phyloP scores from a whole-genome alignment of 345 rosid species.

The Citrus medica region DNA sequence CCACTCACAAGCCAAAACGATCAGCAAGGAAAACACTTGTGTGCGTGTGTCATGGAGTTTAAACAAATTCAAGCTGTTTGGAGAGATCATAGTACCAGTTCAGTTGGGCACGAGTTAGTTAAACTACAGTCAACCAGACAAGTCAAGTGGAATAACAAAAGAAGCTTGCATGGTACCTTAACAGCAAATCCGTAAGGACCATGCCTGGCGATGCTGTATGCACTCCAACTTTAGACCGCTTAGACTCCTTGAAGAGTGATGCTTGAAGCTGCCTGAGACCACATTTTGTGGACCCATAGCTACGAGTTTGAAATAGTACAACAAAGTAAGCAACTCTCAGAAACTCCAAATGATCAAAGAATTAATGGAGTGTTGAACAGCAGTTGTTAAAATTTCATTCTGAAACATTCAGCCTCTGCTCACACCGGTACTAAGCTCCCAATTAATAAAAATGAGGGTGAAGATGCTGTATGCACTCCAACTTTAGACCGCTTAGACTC shows the following conservation, averaged over 20 bases:
- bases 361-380: neutral
- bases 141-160: neutral
- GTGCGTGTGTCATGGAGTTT: neutral
- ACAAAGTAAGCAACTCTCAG: neutral
- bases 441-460: neutral
- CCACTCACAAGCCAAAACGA: neutral
- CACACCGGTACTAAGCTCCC: neutral
- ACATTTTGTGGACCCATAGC: slow-evolving; percentile 95
- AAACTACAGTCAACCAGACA: neutral
- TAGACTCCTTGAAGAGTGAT: slow-evolving; percentile 78
- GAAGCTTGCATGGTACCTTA: slow-evolving; percentile 45
- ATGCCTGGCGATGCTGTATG: slow-evolving; percentile 98
- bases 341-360: neutral
- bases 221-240: slow-evolving; percentile 74
- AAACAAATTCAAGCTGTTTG: neutral
- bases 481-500: slow-evolving; percentile 81
- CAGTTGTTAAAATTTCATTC: neutral
- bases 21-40: neutral
- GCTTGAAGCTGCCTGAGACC: slow-evolving; percentile 93
- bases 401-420: neutral
- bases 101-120: neutral
- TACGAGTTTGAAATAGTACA: slow-evolving; percentile 28
- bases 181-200: slow-evolving; percentile 91
- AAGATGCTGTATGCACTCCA: slow-evolving; percentile 86
- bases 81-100: neutral